Conservation (phyloP, 2,329 filamentous ascomycete species). For the Pseudogymnoascus sp. region DNA sequence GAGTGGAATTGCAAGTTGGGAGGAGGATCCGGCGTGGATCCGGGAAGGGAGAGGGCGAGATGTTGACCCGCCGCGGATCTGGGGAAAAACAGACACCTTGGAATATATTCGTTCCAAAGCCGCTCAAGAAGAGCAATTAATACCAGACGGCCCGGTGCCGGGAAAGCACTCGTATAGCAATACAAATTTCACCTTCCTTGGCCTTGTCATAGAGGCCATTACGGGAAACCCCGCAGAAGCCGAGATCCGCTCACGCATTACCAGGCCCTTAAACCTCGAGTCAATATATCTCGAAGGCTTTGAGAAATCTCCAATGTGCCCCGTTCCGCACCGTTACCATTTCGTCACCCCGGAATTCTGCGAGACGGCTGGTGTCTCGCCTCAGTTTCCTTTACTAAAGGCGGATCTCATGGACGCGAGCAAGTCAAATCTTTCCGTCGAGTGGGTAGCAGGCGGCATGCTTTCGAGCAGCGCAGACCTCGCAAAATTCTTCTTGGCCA, state of each 20-base stretch:
- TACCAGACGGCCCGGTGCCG: background rate
- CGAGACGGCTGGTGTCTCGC: conserved; percentile 13
- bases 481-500: conserved; percentile 10
- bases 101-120: conserved; percentile 12
- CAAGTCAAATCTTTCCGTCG: conserved; percentile 14
- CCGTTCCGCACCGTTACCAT: conserved; percentile 14
- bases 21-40: conserved; percentile 15
- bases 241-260: conserved; percentile 11
- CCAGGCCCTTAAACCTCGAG: conserved; percentile 10
- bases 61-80: conserved; percentile 11
- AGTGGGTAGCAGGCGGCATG: conserved; percentile 15
- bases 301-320: background rate
- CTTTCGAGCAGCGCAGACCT: conserved; percentile 14
- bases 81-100: conserved; percentile 12
- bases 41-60: conserved; percentile 11
- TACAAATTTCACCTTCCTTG: conserved; percentile 12
- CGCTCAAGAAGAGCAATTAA: background rate
- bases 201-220: conserved; percentile 13
- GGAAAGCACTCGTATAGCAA: conserved; percentile 11
- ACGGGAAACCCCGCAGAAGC: conserved; percentile 10
- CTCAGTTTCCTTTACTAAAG: conserved; percentile 2
- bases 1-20: conserved; percentile 14
- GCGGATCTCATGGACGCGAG: conserved; percentile 12
- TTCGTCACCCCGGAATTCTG: conserved; percentile 11
- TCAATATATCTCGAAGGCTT: conserved; percentile 15